A percentile compares a stretch with the other conserved stretches of the same genome.
These are phyloP conservation scores for Debaryomyces sp. DNA, from an alignment of 1,139 yeast species.

Conservation along the genomic window DNA sequence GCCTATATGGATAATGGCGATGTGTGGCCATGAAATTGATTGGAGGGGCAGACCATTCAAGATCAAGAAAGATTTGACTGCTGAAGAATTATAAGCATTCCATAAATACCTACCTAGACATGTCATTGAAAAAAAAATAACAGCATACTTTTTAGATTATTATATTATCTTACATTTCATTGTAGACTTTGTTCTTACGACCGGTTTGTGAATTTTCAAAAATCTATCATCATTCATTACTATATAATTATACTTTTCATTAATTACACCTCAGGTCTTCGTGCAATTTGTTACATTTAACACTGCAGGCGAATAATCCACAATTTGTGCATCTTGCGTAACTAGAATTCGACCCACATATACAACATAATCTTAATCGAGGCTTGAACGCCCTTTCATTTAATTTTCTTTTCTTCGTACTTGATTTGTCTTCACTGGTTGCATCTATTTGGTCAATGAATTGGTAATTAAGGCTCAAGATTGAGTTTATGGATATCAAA, in stretches of 20 bases:
- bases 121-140: not conserved
- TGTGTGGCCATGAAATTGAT: slow-evolving; percentile 74
- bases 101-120: not conserved
- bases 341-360: slow-evolving; percentile 42
- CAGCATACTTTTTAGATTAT: not conserved
- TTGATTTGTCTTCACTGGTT: slow-evolving; percentile 17
- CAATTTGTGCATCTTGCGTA: slow-evolving; percentile 46
- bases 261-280: slow-evolving; percentile 47
- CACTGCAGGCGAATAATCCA: slow-evolving; percentile 48
- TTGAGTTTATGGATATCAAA: slow-evolving; percentile 45
- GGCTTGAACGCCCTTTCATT: slow-evolving; percentile 30
- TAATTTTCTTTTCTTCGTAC: slow-evolving; percentile 16
- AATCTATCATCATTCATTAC: not conserved
- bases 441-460: slow-evolving; percentile 41
- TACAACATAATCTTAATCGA: slow-evolving; percentile 43
- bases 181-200: not conserved
- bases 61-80: slow-evolving; percentile 74
- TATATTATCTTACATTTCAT: not conserved
- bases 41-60: slow-evolving; percentile 84
- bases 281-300: slow-evolving; percentile 43
- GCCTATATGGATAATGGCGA: slow-evolving; percentile 83
- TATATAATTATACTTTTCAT: not conserved
- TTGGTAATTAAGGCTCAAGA: slow-evolving; percentile 43
- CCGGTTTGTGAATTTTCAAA: not conserved
- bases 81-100: slow-evolving; percentile 55